phyloP scores from a whole-genome alignment of 2,329 filamentous ascomycete genomes.

The Grosmannia huntii region DNA sequence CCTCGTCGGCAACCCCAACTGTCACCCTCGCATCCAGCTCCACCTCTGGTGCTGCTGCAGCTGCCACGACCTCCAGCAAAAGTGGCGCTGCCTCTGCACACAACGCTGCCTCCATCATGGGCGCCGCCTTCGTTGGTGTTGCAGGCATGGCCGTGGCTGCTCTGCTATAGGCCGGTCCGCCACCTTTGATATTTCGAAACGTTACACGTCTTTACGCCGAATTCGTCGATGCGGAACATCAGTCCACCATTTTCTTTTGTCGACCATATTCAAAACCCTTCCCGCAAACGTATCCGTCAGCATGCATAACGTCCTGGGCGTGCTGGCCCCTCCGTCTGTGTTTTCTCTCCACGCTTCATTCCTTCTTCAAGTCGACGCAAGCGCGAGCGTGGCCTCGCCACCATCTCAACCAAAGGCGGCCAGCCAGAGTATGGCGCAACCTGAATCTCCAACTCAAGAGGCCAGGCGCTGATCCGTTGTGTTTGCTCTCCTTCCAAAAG shows the following conservation, averaged over 20 bases:
- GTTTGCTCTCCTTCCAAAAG: not conserved
- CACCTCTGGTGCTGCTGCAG: conserved; percentile 17
- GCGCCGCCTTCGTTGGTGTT: conserved; percentile 21
- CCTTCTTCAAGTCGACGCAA: not conserved
- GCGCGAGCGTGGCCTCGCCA: not conserved
- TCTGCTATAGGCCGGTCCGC: conserved; percentile 30
- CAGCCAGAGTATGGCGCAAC: not conserved
- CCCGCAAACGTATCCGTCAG: not conserved
- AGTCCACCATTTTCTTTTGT: conserved; percentile 16
- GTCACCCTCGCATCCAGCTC: conserved; percentile 21
- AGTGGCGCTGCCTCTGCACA: conserved; percentile 32
- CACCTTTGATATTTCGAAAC: not conserved
- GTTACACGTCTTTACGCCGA: conserved; percentile 6
- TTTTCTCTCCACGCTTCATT: not conserved
- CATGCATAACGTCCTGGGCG: not conserved
- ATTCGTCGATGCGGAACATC: conserved; percentile 19
- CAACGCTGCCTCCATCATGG: conserved; percentile 36
- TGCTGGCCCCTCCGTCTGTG: not conserved
- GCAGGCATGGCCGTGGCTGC: conserved; percentile 25
- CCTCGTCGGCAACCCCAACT: conserved; percentile 13
- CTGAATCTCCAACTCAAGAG: not conserved
- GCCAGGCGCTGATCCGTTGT: not conserved
- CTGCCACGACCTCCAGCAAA: conserved; percentile 20
- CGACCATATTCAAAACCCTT: not conserved
- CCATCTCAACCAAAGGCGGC: not conserved